Percentiles rank a stretch among this genome's conserved stretches.
These are phyloP conservation scores for Phanerochaete sordida DNA, from an alignment of 768 basidiomycete species.

Conservation along the genomic window DNA sequence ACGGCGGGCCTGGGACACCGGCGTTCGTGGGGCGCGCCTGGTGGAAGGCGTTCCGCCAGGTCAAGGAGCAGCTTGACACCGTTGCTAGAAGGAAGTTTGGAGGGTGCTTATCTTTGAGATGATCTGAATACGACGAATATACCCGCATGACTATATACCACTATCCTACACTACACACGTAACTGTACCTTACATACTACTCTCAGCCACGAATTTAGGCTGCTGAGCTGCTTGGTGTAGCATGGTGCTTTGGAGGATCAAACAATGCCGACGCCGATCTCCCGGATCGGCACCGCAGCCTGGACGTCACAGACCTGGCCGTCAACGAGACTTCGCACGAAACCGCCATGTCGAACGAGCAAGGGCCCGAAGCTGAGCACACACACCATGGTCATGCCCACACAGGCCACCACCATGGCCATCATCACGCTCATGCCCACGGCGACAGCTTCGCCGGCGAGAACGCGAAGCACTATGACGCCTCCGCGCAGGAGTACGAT, in stretches of 20 bases:
- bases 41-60: slow-evolving; percentile 77
- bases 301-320: too few relatives aligned
- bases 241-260: too few relatives aligned
- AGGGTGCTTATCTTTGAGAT: slow-evolving; percentile 57
- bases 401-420: not conserved
- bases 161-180: not conserved
- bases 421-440: not conserved
- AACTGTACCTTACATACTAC: too few relatives aligned
- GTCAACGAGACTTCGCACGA: not conserved
- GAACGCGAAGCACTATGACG: slow-evolving; percentile 38
- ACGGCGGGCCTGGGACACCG: slow-evolving; percentile 29
- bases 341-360: not conserved
- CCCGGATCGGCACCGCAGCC: too few relatives aligned
- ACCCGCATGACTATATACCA: not conserved
- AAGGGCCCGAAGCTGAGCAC: not conserved
- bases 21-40: slow-evolving; percentile 59
- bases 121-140: not conserved
- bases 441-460: slow-evolving; percentile 27
- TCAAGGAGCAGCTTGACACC: slow-evolving; percentile 65
- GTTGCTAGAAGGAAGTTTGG: slow-evolving; percentile 68
- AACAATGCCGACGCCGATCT: too few relatives aligned
- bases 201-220: too few relatives aligned
- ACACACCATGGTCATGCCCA: not conserved
- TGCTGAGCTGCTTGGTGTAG: too few relatives aligned
- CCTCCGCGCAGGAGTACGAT: slow-evolving; percentile 26